Base-by-base conservation (phyloP, 768 basidiomycete species). In the Tricholoma sp. region DNA sequence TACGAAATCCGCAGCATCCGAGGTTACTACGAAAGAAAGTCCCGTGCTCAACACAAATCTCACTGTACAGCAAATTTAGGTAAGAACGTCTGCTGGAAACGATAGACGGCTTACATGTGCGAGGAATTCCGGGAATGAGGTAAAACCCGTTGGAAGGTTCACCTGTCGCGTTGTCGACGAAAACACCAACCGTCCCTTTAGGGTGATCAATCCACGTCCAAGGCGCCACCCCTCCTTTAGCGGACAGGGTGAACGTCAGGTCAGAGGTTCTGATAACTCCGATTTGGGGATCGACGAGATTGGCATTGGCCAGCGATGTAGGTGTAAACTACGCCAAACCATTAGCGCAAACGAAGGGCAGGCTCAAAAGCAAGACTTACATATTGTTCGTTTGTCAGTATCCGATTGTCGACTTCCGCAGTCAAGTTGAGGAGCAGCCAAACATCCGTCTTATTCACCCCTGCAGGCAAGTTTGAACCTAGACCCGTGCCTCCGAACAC, bases 181-280 rank as follows among this genome's bases (percentile, higher is more conserved):
- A 84, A 43, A 76, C 69, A 8, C 83, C 83, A 1, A 83, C 69
- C 0, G 80, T 83, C 16, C 80, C 80, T 0, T 72, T 68, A 0
- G 82, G 82, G 65, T 84, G 82, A 54, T 84, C 83, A 1, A 85
- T 69, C 82, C 83, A 84, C 5, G 82, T 78, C 78, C 80, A 84
- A 0, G 76, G 70, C 0, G 78, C 82, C 4, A 84, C 83, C 0
- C 82, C 83, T 11, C 79, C 78, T 45, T 68, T 66, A 2, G 82
- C 83, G 3, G 80, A 81, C 4, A 84, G 64, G 1, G 75, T 78
- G 63, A 85, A 83, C 0, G 75, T 78, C 52, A 78, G 62, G 58
- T 78, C 65, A 5, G 64, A 51, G 0, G 61, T 58, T 9, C 64
- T 54, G 0, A 64, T 71, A 5, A 83, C 56, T 0, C 64, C 58